Base-by-base conservation (phyloP, 148 eudicot species). In the Nepenthes mirabilis region DNA sequence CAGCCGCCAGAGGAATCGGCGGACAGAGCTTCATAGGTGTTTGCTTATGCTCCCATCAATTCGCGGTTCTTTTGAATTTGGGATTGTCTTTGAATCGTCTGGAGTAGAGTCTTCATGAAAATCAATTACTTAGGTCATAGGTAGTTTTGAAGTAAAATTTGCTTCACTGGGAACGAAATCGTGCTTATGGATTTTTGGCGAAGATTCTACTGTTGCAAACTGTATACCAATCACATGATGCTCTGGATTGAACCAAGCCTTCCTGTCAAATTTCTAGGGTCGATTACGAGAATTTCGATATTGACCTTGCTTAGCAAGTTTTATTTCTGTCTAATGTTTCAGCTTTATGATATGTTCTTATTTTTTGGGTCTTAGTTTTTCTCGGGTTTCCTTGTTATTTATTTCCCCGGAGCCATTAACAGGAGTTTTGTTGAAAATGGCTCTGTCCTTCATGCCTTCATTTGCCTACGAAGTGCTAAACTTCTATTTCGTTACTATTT, bases 1-100 rank as follows among this genome's bases (percentile, higher is more conserved):
- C 78, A 37, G 62, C 79, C 0, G 53, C 65, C 47, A 66, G 65
- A 47, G 67, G 61, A n/a, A 61, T 35, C n/a, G 52, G 47, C 34
- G 70, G 73, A 43, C 73, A 57, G 48, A 82, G 67, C 35, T 73
- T 91, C 74, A 85, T 87, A 65, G 97, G 97, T 90, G 1, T 58
- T 66, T 58, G 14, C 33, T 65, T 37, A 36, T 9, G 59, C 1
- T 57, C 36, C n/a, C 53, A 37, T 52, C 11, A 14, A 49, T 23
- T 5, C 47, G 36, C 1, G 2, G 0, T 11, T 35, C 14, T 45
- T 35, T 43, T 57, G 47, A 37, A 3, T 5, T 1, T 57, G 2
- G 60, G 3, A 12, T 4, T 54, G 33, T 33, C 57, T 50, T 50
- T 50, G 53, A 50, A 11, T 10, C 53, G 14, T 23, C 23, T 45